Conservation (phyloP, 202 grass and related monocot species). For the Eragrostis tef region DNA sequence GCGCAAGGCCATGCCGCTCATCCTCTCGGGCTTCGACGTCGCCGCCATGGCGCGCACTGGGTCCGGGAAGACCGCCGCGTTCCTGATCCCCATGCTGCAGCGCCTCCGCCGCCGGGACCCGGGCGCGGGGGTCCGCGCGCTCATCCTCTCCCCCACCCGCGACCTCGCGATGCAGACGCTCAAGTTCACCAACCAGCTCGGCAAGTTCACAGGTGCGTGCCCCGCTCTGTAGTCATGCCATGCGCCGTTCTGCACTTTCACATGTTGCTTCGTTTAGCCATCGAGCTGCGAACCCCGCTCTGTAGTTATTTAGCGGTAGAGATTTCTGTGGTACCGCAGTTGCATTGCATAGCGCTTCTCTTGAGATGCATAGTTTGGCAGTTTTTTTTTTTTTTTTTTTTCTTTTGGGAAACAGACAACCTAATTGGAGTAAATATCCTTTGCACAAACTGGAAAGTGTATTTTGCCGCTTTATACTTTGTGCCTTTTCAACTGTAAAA, state of each 20-base stretch:
- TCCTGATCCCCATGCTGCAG: slow-evolving; percentile 91
- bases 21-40: slow-evolving; percentile 76
- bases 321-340: not conserved
- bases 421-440: slow-evolving; percentile 7
- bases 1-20: slow-evolving; percentile 89
- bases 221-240: not conserved
- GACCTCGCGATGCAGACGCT: slow-evolving; percentile 93
- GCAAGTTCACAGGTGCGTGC: slow-evolving; percentile 75
- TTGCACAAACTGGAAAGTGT: not conserved
- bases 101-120: slow-evolving; percentile 79
- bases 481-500: not conserved
- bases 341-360: not conserved
- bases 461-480: not conserved
- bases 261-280: not conserved
- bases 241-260: not conserved
- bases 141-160: slow-evolving; percentile 89
- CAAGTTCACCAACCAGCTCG: slow-evolving; percentile 86
- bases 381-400: too few relatives aligned
- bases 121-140: slow-evolving; percentile 70
- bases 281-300: not conserved
- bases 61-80: slow-evolving; percentile 92
- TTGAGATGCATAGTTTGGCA: not conserved
- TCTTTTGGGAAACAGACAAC: not conserved
- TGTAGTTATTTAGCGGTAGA: not conserved
- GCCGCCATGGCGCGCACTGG: slow-evolving; percentile 96